Evolutionary conservation across 2,329 filamentous ascomycete genomes (phyloP).

Genomic region (Exophiala aquamarina): DNA sequence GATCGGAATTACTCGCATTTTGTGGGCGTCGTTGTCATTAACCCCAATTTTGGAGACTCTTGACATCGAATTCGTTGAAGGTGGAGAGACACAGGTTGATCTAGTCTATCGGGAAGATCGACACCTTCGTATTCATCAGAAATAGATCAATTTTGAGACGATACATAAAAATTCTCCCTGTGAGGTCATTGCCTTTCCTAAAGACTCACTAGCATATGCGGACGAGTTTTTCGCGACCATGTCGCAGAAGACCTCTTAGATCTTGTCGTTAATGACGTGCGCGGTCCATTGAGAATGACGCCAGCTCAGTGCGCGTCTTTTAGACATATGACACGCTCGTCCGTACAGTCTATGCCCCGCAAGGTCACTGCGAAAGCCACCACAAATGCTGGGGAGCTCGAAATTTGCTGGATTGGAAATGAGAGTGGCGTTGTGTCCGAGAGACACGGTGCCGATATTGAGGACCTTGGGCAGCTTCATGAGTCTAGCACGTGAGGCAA

Average conservation of each 20-base stretch:
- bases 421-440: slow-evolving; percentile 11
- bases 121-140: slow-evolving; percentile 27
- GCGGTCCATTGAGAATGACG: slow-evolving; percentile 3
- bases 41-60: slow-evolving; percentile 14
- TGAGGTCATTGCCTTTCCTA: slow-evolving; percentile 8
- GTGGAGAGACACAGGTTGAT: slow-evolving; percentile 9
- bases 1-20: slow-evolving; percentile 12
- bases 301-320: background rate
- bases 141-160: slow-evolving; percentile 26
- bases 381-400: background rate
- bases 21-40: slow-evolving; percentile 25
- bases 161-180: slow-evolving; percentile 12
- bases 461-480: slow-evolving; percentile 15
- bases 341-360: slow-evolving; percentile 16
- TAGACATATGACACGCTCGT: slow-evolving; percentile 6
- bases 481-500: slow-evolving; percentile 9
- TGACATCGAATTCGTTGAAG: slow-evolving; percentile 26
- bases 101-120: slow-evolving; percentile 21
- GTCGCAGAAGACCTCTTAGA: slow-evolving; percentile 17
- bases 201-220: background rate
- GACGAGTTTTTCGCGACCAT: slow-evolving; percentile 19
- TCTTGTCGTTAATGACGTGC: slow-evolving; percentile 7
- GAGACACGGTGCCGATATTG: slow-evolving; percentile 9
- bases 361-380: slow-evolving; percentile 2
- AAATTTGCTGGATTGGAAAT: slow-evolving; percentile 18